A percentile compares a stretch with the other conserved stretches of the same genome.
phyloP scores from a whole-genome alignment of 768 basidiomycete genomes.

The Clitopilus hobsonii region DNA sequence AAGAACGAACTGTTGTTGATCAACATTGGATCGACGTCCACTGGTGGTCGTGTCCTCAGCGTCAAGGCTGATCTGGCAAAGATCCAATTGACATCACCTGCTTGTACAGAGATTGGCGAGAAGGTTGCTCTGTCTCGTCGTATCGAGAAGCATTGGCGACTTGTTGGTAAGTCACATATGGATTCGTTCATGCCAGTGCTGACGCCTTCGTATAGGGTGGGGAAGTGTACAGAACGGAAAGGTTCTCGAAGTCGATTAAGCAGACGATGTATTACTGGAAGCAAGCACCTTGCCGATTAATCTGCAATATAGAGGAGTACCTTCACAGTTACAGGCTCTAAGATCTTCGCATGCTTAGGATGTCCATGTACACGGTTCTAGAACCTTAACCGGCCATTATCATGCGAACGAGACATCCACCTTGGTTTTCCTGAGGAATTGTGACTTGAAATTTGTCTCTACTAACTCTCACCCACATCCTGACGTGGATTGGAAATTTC shows the following conservation, averaged over 20 bases:
- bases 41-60: conserved; percentile 89
- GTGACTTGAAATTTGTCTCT: too few relatives aligned
- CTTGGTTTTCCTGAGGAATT: too few relatives aligned
- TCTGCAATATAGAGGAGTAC: not conserved
- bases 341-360: not conserved
- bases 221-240: conserved; percentile 86
- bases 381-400: not conserved
- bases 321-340: not conserved
- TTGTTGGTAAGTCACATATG: conserved; percentile 69
- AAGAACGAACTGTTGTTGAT: conserved; percentile 93
- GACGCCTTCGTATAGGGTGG: conserved; percentile 33
- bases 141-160: conserved; percentile 98
- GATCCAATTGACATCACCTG: conserved; percentile 90
- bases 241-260: conserved; percentile 69
- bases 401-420: too few relatives aligned
- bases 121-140: conserved; percentile 93
- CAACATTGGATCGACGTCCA: conserved; percentile 97
- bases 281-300: not conserved
- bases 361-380: not conserved
- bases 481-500: too few relatives aligned
- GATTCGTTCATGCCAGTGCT: not conserved
- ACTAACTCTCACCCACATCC: too few relatives aligned
- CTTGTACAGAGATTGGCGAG: conserved; percentile 95
- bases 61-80: conserved; percentile 95
- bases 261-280: not conserved